phyloP scores from a whole-genome alignment of 345 rosid species.

The Syzygium aromaticum region DNA sequence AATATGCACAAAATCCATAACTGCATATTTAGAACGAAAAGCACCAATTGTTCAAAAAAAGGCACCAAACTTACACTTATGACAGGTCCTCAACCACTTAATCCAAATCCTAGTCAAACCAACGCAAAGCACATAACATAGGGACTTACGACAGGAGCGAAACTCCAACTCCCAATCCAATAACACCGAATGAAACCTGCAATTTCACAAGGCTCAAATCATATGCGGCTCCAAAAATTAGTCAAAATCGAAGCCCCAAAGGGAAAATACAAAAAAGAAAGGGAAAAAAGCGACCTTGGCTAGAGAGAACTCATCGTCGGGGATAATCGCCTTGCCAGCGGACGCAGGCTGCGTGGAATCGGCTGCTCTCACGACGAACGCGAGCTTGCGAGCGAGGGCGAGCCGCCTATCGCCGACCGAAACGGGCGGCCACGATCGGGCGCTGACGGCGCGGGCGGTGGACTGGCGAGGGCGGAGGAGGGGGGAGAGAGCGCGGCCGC shows the following conservation, averaged over 20 bases:
- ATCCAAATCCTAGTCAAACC: neutral
- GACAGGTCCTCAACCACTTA: neutral
- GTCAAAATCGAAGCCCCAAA: neutral
- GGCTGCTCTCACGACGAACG: slow-evolving; percentile 38
- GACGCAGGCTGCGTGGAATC: slow-evolving; percentile 61
- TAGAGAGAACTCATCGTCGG: slow-evolving; percentile 72
- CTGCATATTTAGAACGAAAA: slow-evolving; percentile 16
- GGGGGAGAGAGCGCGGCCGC: slow-evolving; percentile 18
- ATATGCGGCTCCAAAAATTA: neutral
- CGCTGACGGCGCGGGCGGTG: slow-evolving; percentile 3
- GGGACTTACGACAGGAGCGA: slow-evolving; percentile 74
- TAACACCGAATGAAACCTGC: slow-evolving; percentile 90
- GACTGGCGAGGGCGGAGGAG: slow-evolving; percentile 14
- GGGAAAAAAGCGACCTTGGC: slow-evolving; percentile 46
- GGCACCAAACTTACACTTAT: neutral
- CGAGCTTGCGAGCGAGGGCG: slow-evolving; percentile 5
- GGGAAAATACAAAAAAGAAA: neutral
- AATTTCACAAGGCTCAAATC: neutral
- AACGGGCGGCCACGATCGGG: slow-evolving; percentile 1
- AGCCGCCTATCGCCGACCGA: neutral
- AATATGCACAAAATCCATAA: slow-evolving; percentile 93
- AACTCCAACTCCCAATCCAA: slow-evolving; percentile 73
- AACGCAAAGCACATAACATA: neutral
- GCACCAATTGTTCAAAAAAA: neutral
- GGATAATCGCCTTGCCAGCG: slow-evolving; percentile 30